Base-by-base conservation (phyloP, 2,329 filamentous ascomycete genomes). In the Rhynchosporium secalis region DNA sequence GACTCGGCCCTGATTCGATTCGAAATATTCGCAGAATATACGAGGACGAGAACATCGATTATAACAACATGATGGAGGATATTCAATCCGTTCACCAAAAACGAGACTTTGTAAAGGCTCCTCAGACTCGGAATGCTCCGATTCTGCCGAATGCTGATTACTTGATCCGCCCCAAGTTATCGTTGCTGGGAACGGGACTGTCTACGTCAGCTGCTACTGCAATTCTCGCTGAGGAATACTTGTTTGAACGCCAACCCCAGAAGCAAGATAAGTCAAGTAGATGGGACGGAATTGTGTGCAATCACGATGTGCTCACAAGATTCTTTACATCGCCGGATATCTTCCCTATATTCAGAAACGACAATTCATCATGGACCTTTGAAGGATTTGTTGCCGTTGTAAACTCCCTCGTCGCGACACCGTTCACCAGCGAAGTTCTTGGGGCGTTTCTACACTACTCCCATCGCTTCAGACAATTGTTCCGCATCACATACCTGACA, bases 261-360 rank as follows among this genome's bases (percentile, higher is more conserved):
- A 9, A 28, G 29, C 13, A 9, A 40, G 43, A 40, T 5, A 9
- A 33, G 2, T 31, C 36, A 8, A 58, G 29, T 26, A 15, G 47
- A 12, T 28, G 40, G 13, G 5, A 3, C 13, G 26, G 12, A n/a
- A 7, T n/a, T 5, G 12, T 28, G 10, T 29, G 45, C n/a, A 26
- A 60, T 52, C 28, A 54, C 26, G 26, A 58, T 47, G 33, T 28
- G 15, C 38, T 65, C 4, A 40, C 29, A 10, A 46, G 52, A 13
- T 56, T 58, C 38, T 60, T 65, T 41, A 48, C 48, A 29, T 62
- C 60, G 15, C 60, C 63, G 0, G 63, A 65, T 43, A 59, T 65
- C 6, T 65, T 63, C 41, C 61, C 56, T 8, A 13, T 43, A 1
- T 54, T 62, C 26, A 31, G 47, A 36, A 28, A 45, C 40, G 33